A percentile compares a stretch with the other conserved stretches of the same genome.
These are phyloP conservation scores for Penicillium sp. DNA, from an alignment of 2,329 filamentous ascomycete species.

Conservation along the genomic window DNA sequence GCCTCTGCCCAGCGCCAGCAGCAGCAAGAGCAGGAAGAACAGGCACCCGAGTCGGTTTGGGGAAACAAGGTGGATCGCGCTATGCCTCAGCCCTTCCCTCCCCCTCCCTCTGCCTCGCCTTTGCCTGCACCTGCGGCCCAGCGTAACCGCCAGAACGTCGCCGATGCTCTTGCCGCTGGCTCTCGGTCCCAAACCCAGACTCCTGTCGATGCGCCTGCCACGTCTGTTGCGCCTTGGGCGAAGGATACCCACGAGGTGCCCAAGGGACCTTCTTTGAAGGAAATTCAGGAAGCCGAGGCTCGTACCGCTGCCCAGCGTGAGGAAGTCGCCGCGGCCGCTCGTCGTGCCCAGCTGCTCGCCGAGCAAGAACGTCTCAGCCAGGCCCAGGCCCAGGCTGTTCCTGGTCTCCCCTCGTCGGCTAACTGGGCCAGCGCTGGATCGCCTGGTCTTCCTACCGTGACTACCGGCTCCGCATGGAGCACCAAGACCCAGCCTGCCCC, in stretches of 20 bases:
- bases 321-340: conserved; percentile 72
- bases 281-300: conserved; percentile 95
- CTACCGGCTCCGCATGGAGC: conserved; percentile 49
- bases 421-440: conserved; percentile 80
- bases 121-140: conserved; percentile 87
- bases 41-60: conserved; percentile 55
- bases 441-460: conserved; percentile 59
- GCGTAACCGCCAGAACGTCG: conserved; percentile 76
- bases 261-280: conserved; percentile 87
- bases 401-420: conserved; percentile 80
- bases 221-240: conserved; percentile 91
- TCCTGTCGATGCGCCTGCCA: conserved; percentile 62
- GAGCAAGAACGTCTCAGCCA: conserved; percentile 74
- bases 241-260: conserved; percentile 72
- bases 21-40: conserved; percentile 32
- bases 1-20: conserved; percentile 43
- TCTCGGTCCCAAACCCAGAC: conserved; percentile 75
- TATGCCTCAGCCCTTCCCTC: conserved; percentile 67
- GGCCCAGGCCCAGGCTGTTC: conserved; percentile 61
- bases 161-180: conserved; percentile 66
- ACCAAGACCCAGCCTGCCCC: conserved; percentile 47
- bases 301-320: conserved; percentile 88
- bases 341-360: conserved; percentile 64
- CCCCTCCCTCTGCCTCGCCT: conserved; percentile 72
- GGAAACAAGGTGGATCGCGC: conserved; percentile 59